Base-by-base conservation (phyloP, 768 basidiomycete species). In the Tubosaeta brunneosetosa region DNA sequence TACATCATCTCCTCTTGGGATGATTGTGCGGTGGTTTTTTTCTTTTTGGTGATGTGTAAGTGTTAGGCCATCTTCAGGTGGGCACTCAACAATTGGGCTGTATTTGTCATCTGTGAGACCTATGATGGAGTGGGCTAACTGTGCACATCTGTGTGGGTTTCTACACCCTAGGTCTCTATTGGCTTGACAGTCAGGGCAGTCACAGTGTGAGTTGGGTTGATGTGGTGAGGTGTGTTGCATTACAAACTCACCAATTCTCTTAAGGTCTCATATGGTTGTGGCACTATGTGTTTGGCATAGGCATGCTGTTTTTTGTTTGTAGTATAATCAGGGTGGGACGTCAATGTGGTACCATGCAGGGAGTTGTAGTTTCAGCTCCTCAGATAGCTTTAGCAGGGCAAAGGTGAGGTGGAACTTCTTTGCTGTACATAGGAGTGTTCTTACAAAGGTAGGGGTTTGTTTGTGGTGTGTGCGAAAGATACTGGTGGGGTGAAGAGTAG, bases 341-440 rank as follows among this genome's bases (percentile, higher is more conserved):
- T 45, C 44, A 3, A 52, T 31, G 37, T 52, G 51, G 10, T 29
- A 27, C 51, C 51, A 52, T 11, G 45, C 51, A 8, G 51, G 51
- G 11, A 47, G 11, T 22, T 52, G 34, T 52, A 19, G 14, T 33
- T 52, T 40, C 2, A 52, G 51, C 11, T 41, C 7, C 3, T 19
- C 29, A 3, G 51, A 46, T 14, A 47, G 22, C 14, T 52, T 52
- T 6, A 4, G 25, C 0, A 37, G 44, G 12, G 51, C 51, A n/a
- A 52, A 42, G 26, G 37, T 31, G 12, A 49, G 37, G 27, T 52
- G 31, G 5, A 1, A 2, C 5, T 32, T 27, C 10, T 52, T 47
- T 11, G 51, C 34, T 0, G 51, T 42, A 1, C 22, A n/a, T 11
- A 52, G 16, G 2, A 33, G 2, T 10, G 49, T n/a, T 29, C 27